A percentile compares a stretch with the other conserved stretches of the same genome.
phyloP scores from a whole-genome alignment of 2,329 filamentous ascomycete species.

The Didymella arachidicola region DNA sequence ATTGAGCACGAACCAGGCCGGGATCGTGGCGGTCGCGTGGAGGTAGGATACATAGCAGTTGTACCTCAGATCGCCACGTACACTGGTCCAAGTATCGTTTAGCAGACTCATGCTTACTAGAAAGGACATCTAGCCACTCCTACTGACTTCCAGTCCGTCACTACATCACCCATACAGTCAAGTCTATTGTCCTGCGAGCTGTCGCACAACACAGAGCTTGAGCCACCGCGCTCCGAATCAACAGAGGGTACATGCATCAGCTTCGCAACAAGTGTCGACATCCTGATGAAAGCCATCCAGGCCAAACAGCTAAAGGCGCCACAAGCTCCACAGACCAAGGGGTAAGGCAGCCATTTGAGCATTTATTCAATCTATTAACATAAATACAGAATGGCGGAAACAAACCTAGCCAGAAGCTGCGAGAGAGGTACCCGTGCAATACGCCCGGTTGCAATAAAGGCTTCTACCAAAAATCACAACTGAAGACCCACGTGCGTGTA shows the following conservation, averaged over 20 bases:
- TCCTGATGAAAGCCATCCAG: constrained; percentile 88
- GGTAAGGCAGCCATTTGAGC: constrained; percentile 33
- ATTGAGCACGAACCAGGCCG: constrained; percentile 5
- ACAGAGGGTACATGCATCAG: constrained; percentile 58
- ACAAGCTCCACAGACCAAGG: constrained; percentile 38
- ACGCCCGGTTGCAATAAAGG: constrained; percentile 78
- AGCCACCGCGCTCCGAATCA: constrained; percentile 56
- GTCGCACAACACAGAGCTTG: constrained; percentile 49
- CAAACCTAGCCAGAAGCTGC: constrained; percentile 51
- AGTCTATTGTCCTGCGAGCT: constrained; percentile 50
- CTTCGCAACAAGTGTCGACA: constrained; percentile 85
- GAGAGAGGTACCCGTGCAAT: constrained; percentile 77
- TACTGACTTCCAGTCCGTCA: constrained; percentile 54
- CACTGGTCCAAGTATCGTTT: constrained; percentile 29
- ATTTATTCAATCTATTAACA: constrained; percentile 2
- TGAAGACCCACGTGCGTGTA: constrained; percentile 85
- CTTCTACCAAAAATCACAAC: constrained; percentile 90
- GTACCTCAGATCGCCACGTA: constrained; percentile 29
- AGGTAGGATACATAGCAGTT: neutral
- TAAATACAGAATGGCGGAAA: constrained; percentile 27
- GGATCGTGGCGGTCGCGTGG: constrained; percentile 6
- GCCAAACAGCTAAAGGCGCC: constrained; percentile 61
- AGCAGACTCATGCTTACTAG: constrained; percentile 36
- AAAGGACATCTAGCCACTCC: constrained; percentile 40
- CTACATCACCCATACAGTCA: constrained; percentile 52